Evolutionary conservation across 2,329 filamentous ascomycete genomes (phyloP).

Genomic region (Sporothrix pallida): DNA sequence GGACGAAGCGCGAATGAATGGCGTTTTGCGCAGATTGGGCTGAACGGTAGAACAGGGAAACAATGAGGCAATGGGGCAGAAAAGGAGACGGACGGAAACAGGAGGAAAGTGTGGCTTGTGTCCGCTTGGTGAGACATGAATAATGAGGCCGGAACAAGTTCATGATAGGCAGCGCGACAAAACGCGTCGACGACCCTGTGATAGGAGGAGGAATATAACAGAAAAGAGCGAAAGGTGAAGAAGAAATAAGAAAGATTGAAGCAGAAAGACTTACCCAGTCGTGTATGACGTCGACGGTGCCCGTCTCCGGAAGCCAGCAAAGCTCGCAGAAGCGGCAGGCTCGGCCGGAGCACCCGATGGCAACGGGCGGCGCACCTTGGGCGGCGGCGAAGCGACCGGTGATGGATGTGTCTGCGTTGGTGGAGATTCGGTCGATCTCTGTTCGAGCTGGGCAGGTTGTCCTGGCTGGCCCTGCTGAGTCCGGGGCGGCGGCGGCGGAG

Average conservation of each 20-base stretch:
- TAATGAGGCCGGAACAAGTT: not conserved
- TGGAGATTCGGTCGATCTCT: not conserved
- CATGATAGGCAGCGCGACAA: conserved; percentile 14
- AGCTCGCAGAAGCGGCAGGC: not conserved
- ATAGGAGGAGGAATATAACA: not conserved
- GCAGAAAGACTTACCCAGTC: conserved; percentile 15
- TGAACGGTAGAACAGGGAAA: not conserved
- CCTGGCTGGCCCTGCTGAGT: not conserved
- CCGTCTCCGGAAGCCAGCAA: not conserved
- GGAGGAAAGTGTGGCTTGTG: conserved; percentile 13
- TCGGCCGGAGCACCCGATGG: conserved; percentile 25
- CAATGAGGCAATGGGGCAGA: no score
- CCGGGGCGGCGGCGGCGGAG: conserved; percentile 8
- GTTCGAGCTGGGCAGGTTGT: not conserved
- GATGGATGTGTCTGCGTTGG: not conserved
- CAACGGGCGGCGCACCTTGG: conserved; percentile 18
- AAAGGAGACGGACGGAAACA: not conserved
- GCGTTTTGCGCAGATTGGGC: not conserved
- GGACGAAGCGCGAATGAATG: not conserved
- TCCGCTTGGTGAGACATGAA: not conserved
- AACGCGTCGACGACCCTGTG: conserved; percentile 9
- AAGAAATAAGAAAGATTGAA: not conserved
- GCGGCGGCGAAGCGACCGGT: conserved; percentile 15
- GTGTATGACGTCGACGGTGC: not conserved
- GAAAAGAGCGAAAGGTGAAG: not conserved